Base-by-base conservation (phyloP, 441 rosid species). In the Populus hybrid region DNA sequence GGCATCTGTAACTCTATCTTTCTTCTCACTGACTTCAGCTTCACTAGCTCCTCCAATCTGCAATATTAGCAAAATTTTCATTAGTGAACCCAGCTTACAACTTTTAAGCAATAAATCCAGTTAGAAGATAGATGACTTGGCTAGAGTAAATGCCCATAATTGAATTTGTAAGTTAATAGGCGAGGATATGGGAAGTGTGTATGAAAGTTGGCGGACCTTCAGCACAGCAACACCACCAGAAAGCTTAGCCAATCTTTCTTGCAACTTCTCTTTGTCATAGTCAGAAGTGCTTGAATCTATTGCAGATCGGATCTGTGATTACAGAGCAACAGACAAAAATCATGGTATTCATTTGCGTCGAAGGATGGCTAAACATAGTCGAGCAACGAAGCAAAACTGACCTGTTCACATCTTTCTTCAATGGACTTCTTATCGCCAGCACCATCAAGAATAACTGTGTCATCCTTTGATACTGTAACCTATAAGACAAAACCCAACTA, bases 21-120 rank as follows among this genome's bases (percentile, higher is more conserved):
- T 94, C 88, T 91, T 94, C 84, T 94, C 98, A 70, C 91, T 76
- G 71, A 94, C 98, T 78, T 94, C 98, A 30, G 93, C 85, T 81
- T 94, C 98, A 82, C 98, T 94, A 23, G 97, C 95, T 75, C 98
- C 98, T 50, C 97, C 98, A 81, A 94, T 91, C 97, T 94, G 85
- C 64, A 75, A 74, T 6, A 11, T 74, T 7, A 34, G 36, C 28
- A 53, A 80, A 46, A 76, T 40, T 46, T 42, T 19, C 53, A 75
- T 21, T 30, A 18, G 35, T 36, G 23, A 78, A 14, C 21, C 30
- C 57, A 70, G 9, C 57, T 32, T 5, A 16, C 30, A 21, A 63
- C 23, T 14, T 72, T 69, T 57, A 76, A 21, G 19, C 40, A 50
- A 16, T 57, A 6, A 21, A 24, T 46, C 21, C 67, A 30, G 5